A percentile compares a stretch with the other conserved stretches of the same genome.
Conservation (phyloP, 2,329 filamentous ascomycete species). For the Neofusicoccum laricinum region DNA sequence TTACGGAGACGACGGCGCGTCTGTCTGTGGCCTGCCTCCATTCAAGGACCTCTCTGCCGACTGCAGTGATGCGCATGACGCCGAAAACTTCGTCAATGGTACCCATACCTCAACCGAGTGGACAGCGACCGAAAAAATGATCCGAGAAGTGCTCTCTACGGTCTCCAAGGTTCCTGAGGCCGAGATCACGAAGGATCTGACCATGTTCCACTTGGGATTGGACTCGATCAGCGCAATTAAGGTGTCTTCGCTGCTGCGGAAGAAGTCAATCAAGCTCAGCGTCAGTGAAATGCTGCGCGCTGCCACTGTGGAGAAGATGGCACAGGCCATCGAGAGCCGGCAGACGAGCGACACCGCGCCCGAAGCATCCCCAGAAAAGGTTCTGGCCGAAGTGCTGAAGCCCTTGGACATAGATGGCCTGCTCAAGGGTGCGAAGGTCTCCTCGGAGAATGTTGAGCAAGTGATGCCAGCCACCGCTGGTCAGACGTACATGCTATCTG, state of each 20-base stretch:
- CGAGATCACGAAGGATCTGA: constrained; percentile 60
- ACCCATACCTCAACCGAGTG: constrained; percentile 21
- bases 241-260: constrained; percentile 67
- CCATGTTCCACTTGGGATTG: constrained; percentile 79
- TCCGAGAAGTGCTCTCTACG: constrained; percentile 47
- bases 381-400: constrained; percentile 27
- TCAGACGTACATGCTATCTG: constrained; percentile 76
- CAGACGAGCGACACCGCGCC: neutral
- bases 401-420: constrained; percentile 39
- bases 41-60: constrained; percentile 30
- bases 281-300: constrained; percentile 71
- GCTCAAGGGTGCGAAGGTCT: constrained; percentile 42
- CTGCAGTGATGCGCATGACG: neutral
- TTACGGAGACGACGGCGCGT: constrained; percentile 53
- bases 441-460: constrained; percentile 48
- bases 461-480: constrained; percentile 71
- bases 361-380: neutral
- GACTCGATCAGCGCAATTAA: constrained; percentile 94
- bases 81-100: neutral
- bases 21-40: constrained; percentile 62
- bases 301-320: constrained; percentile 64
- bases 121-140: constrained; percentile 35
- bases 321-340: constrained; percentile 32
- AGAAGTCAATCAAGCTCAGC: constrained; percentile 58
- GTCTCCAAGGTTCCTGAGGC: constrained; percentile 60